Evolutionary conservation across 345 rosid genomes (phyloP), one percentile per base, ranked within the genome.

Genomic region (Iberis pinnata): DNA sequence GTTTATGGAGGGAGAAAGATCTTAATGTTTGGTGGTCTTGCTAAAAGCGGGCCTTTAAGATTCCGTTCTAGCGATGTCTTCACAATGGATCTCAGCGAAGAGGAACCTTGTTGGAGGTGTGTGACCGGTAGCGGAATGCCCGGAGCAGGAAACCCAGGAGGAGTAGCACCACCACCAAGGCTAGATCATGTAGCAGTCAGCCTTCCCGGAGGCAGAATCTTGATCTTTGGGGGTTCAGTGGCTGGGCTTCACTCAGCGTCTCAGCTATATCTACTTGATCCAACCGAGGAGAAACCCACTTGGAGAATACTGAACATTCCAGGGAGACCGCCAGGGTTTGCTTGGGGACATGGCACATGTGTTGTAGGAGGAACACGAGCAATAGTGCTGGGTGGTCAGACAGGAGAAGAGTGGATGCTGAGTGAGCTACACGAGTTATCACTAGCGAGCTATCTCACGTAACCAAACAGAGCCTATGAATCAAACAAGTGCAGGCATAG

Each of bases 261-360:
- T 14, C 96, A 88, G 61, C 85, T 88, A n/a, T 88, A 76, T 72
- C 74, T 84, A 8, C 83, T 88, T 17, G 96, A 88, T 56, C 96
- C 96, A 12, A 82, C 88, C 0, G 96, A 88, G 15, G 96, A 88
- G 47, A 88, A 88, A 44, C 96, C 96, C 3, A 82, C 94, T 8
- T 88, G 89, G 96, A 80, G 93, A 64, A 71, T 84, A 61, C 70
- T 88, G 43, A 88, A 84, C 75, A 88, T 84, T 29, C 96, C 94
- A 0, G 96, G 96, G 29, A 59, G 79, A 44, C 88, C 94, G 5
- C 94, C 93, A 2, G 65, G 94, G 53, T 84, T 88, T 64, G 94
- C 96, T 18, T 88, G 96, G 96, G 96, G 96, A 39, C 96, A 88
- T 50, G 83, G 94, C 51, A 88, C 94, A 2, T 88, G 96, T 72